Evolutionary conservation across 108 stramenopile species (phyloP), one percentile per base, ranked within the genome.

Genomic region (Fistulifera solaris): DNA sequence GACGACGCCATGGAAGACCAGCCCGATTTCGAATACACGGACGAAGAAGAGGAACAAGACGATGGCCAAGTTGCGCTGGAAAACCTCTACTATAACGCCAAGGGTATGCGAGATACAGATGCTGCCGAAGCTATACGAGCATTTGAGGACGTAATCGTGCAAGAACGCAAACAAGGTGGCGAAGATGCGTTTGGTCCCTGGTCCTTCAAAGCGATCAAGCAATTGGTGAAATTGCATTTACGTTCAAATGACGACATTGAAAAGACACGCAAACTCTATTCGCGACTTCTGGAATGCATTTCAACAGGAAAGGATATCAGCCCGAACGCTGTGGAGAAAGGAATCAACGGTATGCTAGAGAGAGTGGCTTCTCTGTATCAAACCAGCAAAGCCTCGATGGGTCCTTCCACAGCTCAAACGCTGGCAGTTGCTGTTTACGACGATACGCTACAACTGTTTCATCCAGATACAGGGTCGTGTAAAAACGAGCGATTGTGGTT

Each of bases 401-500:
- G 42, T 16, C 39, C 21, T 17, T 24, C 40, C 2, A 51, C 49
- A n/a, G 38, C 40, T 17, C 61, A 52, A 22, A 41, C 38, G 15
- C 49, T 87, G 53, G 86, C 90, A 26, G 43, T 73, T 22, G 47
- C 61, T 3, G 67, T 87, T 12, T 87, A 91, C 53, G 85, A 91
- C 68, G 53, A 76, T 5, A 91, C 89, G 10, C 65, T 91, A 22
- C 57, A 65, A 38, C 61, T 77, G n/a, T 87, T 91, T 66, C 85
- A 81, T 58, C 85, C 89, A 10, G 35, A 61, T 25, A 56, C 67
- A 27, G 87, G 85, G 40, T 59, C 83, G 48, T 80, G 72, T 55
- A 80, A 83, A n/a, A 94, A 92, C 59, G 84, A 94, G 55, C 66
- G 94, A 1, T 55, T 95, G 16, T 95, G 94, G 94, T 93, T 93